Percentiles rank a stretch among this genome's conserved stretches.
Evolutionary conservation across 2,329 filamentous ascomycete species (phyloP).

Genomic region (Xylaria sp.): DNA sequence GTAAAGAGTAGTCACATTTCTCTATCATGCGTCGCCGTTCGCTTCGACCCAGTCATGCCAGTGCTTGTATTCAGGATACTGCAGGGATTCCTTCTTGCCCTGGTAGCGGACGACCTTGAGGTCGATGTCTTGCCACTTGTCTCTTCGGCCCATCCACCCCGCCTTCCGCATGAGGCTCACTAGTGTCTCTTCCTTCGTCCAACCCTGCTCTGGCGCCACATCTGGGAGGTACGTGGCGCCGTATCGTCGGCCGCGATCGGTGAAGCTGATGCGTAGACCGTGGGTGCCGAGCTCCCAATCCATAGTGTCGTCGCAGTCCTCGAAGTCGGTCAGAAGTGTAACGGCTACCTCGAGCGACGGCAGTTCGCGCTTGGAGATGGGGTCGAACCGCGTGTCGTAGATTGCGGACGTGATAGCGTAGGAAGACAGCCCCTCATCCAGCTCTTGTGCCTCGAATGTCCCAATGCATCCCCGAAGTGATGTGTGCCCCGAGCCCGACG

Average conservation of each 20-base stretch:
- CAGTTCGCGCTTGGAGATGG: conserved; percentile 65
- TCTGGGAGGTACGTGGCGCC: conserved; percentile 93
- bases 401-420: conserved; percentile 86
- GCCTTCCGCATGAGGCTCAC: conserved; percentile 94
- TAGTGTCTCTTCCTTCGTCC: conserved; percentile 92
- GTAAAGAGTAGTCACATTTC: conserved; percentile 16
- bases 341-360: conserved; percentile 72
- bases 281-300: conserved; percentile 91
- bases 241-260: conserved; percentile 76
- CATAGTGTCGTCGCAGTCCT: conserved; percentile 75
- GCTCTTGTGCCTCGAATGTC: conserved; percentile 83
- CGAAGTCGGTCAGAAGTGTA: conserved; percentile 88
- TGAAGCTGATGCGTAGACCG: conserved; percentile 87
- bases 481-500: conserved; percentile 65
- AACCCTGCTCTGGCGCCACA: conserved; percentile 91
- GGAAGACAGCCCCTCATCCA: conserved; percentile 77
- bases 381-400: conserved; percentile 70
- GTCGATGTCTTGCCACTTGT: conserved; percentile 82
- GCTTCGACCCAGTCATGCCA: conserved; percentile 79
- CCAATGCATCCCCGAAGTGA: conserved; percentile 93
- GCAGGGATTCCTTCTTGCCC: conserved; percentile 79
- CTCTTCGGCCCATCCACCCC: conserved; percentile 85
- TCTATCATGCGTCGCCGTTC: conserved; percentile 42
- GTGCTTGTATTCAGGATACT: conserved; percentile 78
- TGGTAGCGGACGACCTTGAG: conserved; percentile 87